Evolutionary conservation across 2,329 filamentous ascomycete species (phyloP), one percentile per base, ranked within the genome.

Genomic region (Penicillium griseofulvum): DNA sequence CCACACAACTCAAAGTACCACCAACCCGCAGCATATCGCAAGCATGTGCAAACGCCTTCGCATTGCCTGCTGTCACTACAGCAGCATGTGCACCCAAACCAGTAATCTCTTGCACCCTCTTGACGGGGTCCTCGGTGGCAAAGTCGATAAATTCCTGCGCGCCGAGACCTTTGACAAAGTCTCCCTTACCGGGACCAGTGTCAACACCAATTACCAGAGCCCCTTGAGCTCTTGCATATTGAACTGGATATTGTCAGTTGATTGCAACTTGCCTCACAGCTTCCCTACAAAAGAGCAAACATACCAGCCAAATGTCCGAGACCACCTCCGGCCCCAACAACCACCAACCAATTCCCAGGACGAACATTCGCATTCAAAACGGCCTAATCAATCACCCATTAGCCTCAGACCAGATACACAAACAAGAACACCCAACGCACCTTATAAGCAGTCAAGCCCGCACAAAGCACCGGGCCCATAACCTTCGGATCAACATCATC

Each of bases 241-340:
- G 77, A 2, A 79, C 76, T 61, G 10, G 2, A 9, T 3, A 33
- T 4, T 11, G 11, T 49, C 17, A 55, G 34, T 9, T 6, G 2
- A 14, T 4, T 22, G 11, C 11, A 39, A 19, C 11, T 8, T 5
- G 7, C 12, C 11, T 12, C 14, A n/a, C 11, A 22, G 19, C 12
- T 14, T 39, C 1, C 11, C 19, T n/a, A 37, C n/a, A 39, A 38
- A 19, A 39, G 22, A 12, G 14, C 6, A 9, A 31, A 56, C 69
- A 41, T 55, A 76, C 74, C 73, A 53, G 76, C 76, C 34, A 78
- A 68, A 60, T 78, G 74, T 3, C 77, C 77, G n/a, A 79, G 65
- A 6, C 77, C 77, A 42, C 76, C 77, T 34, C 74, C 76, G 14
- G 77, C 77, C 10, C 77, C 76, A n/a, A 78, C 70, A 12, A 79